A percentile compares a stretch with the other conserved stretches of the same genome.
Conservation (phyloP, 177 flowering plant species). For the Vitis hybrid region DNA sequence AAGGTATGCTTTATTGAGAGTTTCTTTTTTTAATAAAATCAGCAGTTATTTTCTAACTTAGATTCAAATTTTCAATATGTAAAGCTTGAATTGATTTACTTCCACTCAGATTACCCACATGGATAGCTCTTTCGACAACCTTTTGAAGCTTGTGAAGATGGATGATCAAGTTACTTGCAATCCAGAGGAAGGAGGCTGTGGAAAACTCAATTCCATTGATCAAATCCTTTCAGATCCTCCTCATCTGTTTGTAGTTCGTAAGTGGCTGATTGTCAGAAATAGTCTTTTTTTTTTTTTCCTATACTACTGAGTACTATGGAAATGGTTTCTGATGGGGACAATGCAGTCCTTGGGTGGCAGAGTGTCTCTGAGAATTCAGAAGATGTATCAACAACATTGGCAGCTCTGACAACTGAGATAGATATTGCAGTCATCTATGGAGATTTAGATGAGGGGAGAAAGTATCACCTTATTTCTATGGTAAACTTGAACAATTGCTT, state of each 20-base stretch:
- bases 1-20: neutral
- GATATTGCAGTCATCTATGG: slow-evolving; percentile 5
- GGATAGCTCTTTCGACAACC: slow-evolving; percentile 1
- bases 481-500: neutral
- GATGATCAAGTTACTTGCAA: slow-evolving; percentile 5
- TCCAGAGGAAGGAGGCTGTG: slow-evolving; percentile 13
- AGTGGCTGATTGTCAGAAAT: neutral
- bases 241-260: neutral
- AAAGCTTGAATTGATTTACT: neutral
- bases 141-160: slow-evolving; percentile 7
- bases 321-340: no score
- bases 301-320: no score
- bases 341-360: slow-evolving; percentile 8
- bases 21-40: no score
- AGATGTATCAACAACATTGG: slow-evolving; percentile 6
- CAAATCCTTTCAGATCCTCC: slow-evolving; percentile 3
- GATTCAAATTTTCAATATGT: no score
- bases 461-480: slow-evolving; percentile 4
- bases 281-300: no score
- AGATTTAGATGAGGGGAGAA: slow-evolving; percentile 5
- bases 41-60: no score
- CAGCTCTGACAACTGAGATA: slow-evolving; percentile 8
- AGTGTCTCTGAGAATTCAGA: slow-evolving; percentile 1
- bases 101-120: neutral
- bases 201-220: slow-evolving; percentile 3